These are phyloP conservation scores for Podospora pseudocomata DNA, from an alignment of 495 filamentous ascomycete species.

Conservation along the genomic window DNA sequence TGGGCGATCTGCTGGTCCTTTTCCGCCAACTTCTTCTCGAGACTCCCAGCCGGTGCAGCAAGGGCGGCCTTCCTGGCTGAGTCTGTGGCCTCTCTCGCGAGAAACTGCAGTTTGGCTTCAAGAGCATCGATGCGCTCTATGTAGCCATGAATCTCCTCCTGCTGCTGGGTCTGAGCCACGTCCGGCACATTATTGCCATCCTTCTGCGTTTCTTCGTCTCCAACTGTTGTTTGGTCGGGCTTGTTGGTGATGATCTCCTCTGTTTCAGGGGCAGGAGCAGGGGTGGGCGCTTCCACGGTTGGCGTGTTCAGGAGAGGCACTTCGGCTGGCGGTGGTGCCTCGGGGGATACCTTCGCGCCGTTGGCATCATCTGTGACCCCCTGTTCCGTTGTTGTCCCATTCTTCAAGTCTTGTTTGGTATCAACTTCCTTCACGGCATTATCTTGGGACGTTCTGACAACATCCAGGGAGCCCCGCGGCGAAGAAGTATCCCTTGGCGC, in stretches of 20 bases:
- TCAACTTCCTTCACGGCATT: neutral
- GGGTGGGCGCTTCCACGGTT: neutral
- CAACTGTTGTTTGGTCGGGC: neutral
- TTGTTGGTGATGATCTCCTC: neutral
- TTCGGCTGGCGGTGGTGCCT: constrained; percentile 6
- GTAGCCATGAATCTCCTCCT: constrained; percentile 76
- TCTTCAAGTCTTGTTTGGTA: neutral
- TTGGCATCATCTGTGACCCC: constrained; percentile 1
- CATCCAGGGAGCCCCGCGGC: constrained; percentile 24
- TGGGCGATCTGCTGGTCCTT: constrained; percentile 87
- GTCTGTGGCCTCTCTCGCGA: constrained; percentile 73
- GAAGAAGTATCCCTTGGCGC: constrained; percentile 13
- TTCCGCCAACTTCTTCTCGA: constrained; percentile 75
- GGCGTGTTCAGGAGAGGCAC: neutral
- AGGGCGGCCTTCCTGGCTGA: constrained; percentile 61
- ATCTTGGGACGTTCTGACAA: constrained; percentile 21
- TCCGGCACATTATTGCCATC: constrained; percentile 56
- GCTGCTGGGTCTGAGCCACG: constrained; percentile 58
- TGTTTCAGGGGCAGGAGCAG: constrained; percentile 3
- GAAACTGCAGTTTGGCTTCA: constrained; percentile 82
- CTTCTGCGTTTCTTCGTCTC: constrained; percentile 8
- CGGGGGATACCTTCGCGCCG: constrained; percentile 8
- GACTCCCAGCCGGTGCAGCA: constrained; percentile 57
- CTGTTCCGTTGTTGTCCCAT: constrained; percentile 4
- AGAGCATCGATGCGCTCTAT: constrained; percentile 90